A percentile compares a stretch with the other conserved stretches of the same genome.
These are phyloP conservation scores for Ramalina intermedia DNA, from an alignment of 495 filamentous ascomycete genomes.

Conservation along the genomic window DNA sequence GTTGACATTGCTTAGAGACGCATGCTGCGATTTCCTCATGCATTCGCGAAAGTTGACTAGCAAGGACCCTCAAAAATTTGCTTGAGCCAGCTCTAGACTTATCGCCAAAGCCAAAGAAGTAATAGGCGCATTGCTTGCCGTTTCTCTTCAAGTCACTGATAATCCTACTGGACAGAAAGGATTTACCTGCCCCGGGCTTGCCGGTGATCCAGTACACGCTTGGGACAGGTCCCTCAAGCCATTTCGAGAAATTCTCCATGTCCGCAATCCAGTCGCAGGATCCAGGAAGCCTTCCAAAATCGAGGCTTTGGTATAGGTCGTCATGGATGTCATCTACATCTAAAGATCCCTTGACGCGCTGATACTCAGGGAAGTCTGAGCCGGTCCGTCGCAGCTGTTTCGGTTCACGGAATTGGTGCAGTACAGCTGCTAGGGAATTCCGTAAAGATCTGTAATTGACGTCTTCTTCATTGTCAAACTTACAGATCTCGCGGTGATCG, in stretches of 20 bases:
- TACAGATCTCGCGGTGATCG: slow-evolving; percentile 33
- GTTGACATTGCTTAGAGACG: slow-evolving; percentile 16
- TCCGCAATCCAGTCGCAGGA: slow-evolving; percentile 21
- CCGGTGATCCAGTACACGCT: slow-evolving; percentile 22
- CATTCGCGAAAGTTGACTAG: slow-evolving; percentile 23
- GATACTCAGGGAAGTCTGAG: too few species aligned
- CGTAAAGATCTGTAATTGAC: slow-evolving; percentile 26
- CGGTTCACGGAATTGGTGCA: slow-evolving; percentile 2
- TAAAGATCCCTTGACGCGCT: slow-evolving; percentile 5
- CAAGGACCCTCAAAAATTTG: slow-evolving; percentile 21
- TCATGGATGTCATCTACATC: slow-evolving; percentile 18
- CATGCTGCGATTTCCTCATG: slow-evolving; percentile 6
- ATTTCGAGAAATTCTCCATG: slow-evolving; percentile 15
- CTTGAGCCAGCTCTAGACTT: slow-evolving; percentile 13
- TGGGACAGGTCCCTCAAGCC: slow-evolving; percentile 14
- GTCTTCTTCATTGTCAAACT: slow-evolving; percentile 24
- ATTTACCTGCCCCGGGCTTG: slow-evolving; percentile 22
- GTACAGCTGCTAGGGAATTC: slow-evolving; percentile 21
- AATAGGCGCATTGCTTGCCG: slow-evolving; percentile 15
- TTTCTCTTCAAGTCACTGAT: slow-evolving; percentile 12
- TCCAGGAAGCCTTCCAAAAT: slow-evolving; percentile 20
- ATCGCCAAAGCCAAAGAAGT: slow-evolving; percentile 25
- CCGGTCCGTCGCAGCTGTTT: neutral
- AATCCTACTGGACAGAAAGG: slow-evolving; percentile 17
- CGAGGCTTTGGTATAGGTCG: slow-evolving; percentile 22